Conservation (phyloP, 2,329 filamentous ascomycete species). For the Beauveria caledonica region DNA sequence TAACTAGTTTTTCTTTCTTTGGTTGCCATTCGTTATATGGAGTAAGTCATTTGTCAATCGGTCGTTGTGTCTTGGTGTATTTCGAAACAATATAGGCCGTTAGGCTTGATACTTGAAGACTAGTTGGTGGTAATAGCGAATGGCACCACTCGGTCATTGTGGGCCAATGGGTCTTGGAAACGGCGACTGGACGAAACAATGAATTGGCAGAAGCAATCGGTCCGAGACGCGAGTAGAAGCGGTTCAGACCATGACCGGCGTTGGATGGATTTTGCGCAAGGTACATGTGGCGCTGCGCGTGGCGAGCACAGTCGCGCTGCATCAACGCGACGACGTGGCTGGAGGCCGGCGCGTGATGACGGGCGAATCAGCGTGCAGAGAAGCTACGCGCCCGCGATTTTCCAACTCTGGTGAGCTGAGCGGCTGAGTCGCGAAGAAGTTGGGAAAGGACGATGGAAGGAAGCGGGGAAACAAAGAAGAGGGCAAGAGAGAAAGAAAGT, state of each 20-base stretch:
- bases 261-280: background rate
- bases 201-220: background rate
- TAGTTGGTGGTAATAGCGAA: conserved; percentile 10
- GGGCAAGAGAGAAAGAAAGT: background rate
- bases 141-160: conserved; percentile 13
- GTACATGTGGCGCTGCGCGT: background rate
- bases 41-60: background rate
- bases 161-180: background rate
- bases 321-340: background rate
- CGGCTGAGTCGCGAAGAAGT: background rate
- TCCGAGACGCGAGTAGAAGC: background rate
- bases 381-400: conserved; percentile 8
- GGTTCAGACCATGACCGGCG: background rate
- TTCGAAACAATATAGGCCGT: background rate
- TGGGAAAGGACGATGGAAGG: background rate
- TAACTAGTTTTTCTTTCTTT: background rate
- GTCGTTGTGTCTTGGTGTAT: background rate
- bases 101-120: background rate
- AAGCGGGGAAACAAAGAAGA: background rate
- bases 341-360: conserved; percentile 10
- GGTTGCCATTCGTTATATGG: too few relatives aligned
- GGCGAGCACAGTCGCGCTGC: background rate
- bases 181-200: background rate
- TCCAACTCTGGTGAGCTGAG: background rate
- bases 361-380: conserved; percentile 7